phyloP scores from a whole-genome alignment of 306 rosid species.

The Aeschynomene evenia region DNA sequence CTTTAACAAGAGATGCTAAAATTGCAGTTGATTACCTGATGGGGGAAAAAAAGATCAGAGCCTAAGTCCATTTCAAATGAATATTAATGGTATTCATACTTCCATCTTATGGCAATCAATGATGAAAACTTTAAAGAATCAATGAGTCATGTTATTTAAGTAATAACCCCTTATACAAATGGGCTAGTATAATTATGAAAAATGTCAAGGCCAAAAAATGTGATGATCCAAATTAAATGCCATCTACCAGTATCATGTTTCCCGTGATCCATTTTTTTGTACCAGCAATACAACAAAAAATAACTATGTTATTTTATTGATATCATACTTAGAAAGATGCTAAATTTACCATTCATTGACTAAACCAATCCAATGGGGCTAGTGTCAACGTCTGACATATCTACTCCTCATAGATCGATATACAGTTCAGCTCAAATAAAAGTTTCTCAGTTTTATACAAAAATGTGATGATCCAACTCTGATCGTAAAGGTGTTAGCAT shows the following conservation, averaged over 20 bases:
- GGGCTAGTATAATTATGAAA: neutral
- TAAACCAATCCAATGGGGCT: neutral
- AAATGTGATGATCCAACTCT: slow-evolving; percentile 17
- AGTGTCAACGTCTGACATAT: neutral
- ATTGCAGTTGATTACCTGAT: neutral
- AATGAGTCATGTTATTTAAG: neutral
- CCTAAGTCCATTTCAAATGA: neutral
- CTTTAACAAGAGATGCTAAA: neutral
- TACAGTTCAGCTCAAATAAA: slow-evolving; percentile 7
- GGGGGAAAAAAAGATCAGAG: neutral
- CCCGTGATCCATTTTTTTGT: slow-evolving; percentile 11
- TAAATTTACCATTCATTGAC: slow-evolving; percentile 4
- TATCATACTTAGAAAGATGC: slow-evolving; percentile 24
- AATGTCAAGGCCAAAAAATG: neutral
- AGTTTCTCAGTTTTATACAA: neutral
- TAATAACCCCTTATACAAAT: neutral
- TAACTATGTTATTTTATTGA: neutral
- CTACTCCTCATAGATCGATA: neutral
- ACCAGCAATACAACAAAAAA: slow-evolving; percentile 1
- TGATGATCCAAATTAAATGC: slow-evolving; percentile 4
- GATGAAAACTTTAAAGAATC: neutral
- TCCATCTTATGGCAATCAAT: neutral
- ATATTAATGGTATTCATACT: neutral
- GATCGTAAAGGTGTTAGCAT: neutral
- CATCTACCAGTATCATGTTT: slow-evolving; percentile 1